Conservation (phyloP, 139 green algal genomes). For the Chlorella ohadii region DNA sequence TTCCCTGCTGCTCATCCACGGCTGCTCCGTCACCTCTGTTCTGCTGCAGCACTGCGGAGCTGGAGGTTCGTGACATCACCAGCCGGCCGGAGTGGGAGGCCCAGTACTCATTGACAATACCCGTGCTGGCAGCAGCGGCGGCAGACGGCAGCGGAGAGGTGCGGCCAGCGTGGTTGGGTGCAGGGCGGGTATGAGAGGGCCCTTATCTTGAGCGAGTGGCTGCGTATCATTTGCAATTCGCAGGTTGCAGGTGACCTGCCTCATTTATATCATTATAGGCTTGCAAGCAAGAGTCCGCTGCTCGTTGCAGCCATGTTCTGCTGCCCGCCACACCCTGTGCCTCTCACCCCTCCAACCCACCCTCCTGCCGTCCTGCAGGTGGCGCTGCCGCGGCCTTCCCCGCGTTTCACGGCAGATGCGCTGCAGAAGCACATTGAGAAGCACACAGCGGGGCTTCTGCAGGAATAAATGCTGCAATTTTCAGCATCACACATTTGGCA, state of each 20-base stretch:
- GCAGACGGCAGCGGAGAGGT: constrained; percentile 37
- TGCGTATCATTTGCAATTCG: no score
- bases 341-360: background rate
- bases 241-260: no score
- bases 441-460: background rate
- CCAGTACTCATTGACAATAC: constrained; percentile 46
- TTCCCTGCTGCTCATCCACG: background rate
- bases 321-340: background rate
- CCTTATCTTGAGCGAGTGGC: no score
- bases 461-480: no score
- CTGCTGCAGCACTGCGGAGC: constrained; percentile 1
- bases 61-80: constrained; percentile 63
- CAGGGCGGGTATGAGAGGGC: no score
- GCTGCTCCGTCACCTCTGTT: background rate
- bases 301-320: background rate
- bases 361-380: background rate
- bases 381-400: constrained; percentile 42
- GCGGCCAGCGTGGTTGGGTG: background rate
- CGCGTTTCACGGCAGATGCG: constrained; percentile 45
- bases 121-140: constrained; percentile 51
- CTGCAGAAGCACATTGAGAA: constrained; percentile 52
- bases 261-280: no score
- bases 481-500: no score
- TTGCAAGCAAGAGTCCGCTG: background rate
- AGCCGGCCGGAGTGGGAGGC: constrained; percentile 49